These are phyloP conservation scores for Cyclotella kingstonii DNA, from an alignment of 108 stramenopile species.

Conservation along the genomic window DNA sequence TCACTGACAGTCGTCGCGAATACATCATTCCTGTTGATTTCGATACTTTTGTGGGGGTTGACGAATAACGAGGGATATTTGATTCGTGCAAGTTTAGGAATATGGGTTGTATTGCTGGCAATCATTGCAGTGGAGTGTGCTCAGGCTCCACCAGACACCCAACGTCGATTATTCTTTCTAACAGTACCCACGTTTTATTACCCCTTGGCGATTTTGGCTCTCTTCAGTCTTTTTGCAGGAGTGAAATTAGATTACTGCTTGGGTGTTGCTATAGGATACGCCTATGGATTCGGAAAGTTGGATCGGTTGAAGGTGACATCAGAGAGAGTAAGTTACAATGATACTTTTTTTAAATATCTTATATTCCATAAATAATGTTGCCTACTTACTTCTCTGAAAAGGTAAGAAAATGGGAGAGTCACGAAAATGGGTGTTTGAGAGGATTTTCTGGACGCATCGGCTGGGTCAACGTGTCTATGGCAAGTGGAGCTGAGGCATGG, in stretches of 20 bases:
- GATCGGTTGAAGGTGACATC: conserved; percentile 41
- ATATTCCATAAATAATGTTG: not conserved
- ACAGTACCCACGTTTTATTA: conserved; percentile 67
- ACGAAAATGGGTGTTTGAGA: conserved; percentile 34
- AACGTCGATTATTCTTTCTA: conserved; percentile 65
- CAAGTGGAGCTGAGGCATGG: conserved; percentile 50
- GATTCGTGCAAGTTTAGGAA: conserved; percentile 43
- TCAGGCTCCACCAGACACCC: conserved; percentile 56
- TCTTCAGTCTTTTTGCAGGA: conserved; percentile 71
- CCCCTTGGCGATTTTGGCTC: conserved; percentile 61
- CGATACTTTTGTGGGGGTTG: conserved; percentile 44
- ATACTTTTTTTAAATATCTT: not conserved
- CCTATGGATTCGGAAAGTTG: conserved; percentile 54
- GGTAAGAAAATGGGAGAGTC: conserved; percentile 45
- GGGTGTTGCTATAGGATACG: conserved; percentile 76
- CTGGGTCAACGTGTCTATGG: conserved; percentile 30
- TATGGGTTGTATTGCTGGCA: conserved; percentile 74
- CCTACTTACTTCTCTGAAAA: too few species aligned
- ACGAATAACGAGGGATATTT: conserved; percentile 42
- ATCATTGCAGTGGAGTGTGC: conserved; percentile 75
- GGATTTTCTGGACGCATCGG: conserved; percentile 36
- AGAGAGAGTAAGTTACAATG: conserved; percentile 25
- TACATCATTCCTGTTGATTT: conserved; percentile 44
- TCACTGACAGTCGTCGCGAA: conserved; percentile 57
- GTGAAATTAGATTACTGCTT: conserved; percentile 55